phyloP scores from a whole-genome alignment of 805 yeast species.

The Candida hispaniensis region DNA sequence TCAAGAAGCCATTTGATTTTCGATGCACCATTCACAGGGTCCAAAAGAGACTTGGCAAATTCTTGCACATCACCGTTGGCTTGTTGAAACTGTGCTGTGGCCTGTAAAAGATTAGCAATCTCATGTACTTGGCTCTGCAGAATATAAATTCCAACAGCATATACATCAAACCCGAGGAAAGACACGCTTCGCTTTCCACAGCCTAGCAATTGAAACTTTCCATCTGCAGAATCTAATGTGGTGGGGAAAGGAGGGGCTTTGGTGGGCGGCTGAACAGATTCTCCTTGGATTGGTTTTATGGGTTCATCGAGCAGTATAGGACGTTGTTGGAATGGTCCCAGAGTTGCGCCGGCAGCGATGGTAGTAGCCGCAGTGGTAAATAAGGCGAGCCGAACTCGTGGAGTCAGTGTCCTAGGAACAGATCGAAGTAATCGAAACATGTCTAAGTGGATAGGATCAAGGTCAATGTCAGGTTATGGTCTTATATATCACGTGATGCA shows the following conservation, averaged over 20 bases:
- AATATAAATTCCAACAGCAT: slow-evolving; percentile 75
- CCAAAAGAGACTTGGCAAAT: slow-evolving; percentile 27
- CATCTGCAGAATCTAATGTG: slow-evolving; percentile 23
- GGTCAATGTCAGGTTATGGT: no score
- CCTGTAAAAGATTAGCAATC: slow-evolving; percentile 21
- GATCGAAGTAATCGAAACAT: no score
- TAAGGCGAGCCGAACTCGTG: no score
- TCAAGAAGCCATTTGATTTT: slow-evolving; percentile 49
- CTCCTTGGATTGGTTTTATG: no score
- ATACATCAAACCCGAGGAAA: slow-evolving; percentile 70
- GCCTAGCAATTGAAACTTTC: slow-evolving; percentile 51
- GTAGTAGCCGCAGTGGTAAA: no score
- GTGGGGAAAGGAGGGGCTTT: slow-evolving; percentile 29
- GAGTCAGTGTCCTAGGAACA: no score
- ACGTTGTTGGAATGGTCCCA: no score
- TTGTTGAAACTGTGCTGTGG: slow-evolving; percentile 10
- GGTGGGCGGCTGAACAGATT: slow-evolving; percentile 28
- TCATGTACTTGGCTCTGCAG: slow-evolving; percentile 42
- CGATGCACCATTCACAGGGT: slow-evolving; percentile 41
- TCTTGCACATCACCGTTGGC: slow-evolving; percentile 12
- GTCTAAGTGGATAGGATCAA: no score
- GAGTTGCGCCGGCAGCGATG: no score
- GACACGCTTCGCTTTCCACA: slow-evolving; percentile 78
- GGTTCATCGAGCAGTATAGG: no score
- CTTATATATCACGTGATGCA: no score